Percentiles rank a stretch among this genome's conserved stretches.
Conservation (phyloP, 306 rosid genomes). For the Ormosia emarginata region DNA sequence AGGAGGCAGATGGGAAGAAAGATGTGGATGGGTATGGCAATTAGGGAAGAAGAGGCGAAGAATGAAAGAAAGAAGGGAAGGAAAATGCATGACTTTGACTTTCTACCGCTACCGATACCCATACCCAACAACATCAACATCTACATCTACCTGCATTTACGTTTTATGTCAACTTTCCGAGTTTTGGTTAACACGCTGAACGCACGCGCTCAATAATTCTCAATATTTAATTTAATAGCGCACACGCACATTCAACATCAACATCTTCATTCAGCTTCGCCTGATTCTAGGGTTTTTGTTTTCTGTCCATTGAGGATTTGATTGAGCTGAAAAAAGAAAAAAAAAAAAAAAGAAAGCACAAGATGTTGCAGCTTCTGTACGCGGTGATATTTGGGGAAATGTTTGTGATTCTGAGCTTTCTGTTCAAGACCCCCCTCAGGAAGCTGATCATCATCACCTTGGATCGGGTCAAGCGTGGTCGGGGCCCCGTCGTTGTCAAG, state of each 20-base stretch:
- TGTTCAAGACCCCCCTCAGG: constrained; percentile 66
- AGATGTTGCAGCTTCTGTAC: constrained; percentile 71
- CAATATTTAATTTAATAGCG: neutral
- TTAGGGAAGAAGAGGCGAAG: neutral
- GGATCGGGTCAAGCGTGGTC: constrained; percentile 74
- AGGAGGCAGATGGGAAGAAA: neutral
- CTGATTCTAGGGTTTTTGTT: constrained; percentile 3
- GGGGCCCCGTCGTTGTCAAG: constrained; percentile 61
- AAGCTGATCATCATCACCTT: constrained; percentile 57
- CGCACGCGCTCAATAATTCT: constrained; percentile 21
- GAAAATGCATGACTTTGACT: neutral
- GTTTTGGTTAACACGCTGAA: neutral
- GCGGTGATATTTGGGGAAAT: constrained; percentile 41
- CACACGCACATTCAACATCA: too few relatives aligned
- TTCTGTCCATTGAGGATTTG: too few relatives aligned
- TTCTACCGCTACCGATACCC: neutral
- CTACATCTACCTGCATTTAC: constrained; percentile 4
- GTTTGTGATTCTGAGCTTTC: constrained; percentile 46
- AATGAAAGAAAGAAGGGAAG: neutral
- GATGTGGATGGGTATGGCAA: neutral
- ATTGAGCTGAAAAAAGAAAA: neutral
- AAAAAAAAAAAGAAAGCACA: neutral
- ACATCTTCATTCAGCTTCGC: too few relatives aligned
- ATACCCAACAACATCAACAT: neutral
- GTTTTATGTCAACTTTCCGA: constrained; percentile 7